Percentiles rank a stretch among this genome's conserved stretches.
These are phyloP conservation scores for Eucalyptus erythrocorys DNA, from an alignment of 345 rosid genomes.

Conservation along the genomic window DNA sequence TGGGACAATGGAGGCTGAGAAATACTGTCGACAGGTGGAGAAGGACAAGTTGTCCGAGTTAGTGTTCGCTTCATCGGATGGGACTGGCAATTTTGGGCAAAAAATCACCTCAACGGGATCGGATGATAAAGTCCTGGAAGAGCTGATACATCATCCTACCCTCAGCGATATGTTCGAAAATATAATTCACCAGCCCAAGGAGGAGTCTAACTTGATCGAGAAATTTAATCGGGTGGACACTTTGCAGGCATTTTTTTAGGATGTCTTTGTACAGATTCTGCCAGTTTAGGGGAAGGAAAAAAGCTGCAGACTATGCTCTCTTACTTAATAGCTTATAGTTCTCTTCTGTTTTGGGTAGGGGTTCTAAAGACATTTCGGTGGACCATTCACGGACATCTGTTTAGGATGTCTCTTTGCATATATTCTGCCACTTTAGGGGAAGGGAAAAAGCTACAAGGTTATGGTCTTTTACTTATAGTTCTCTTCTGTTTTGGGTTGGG, in stretches of 20 bases:
- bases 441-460: neutral
- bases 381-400: neutral
- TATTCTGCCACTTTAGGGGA: neutral
- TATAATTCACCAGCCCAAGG: slow-evolving; percentile 17
- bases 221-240: neutral
- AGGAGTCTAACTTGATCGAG: slow-evolving; percentile 5
- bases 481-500: neutral
- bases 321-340: neutral
- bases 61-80: slow-evolving; percentile 27
- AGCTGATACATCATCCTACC: slow-evolving; percentile 1
- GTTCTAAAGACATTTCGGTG: neutral
- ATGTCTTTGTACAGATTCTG: neutral
- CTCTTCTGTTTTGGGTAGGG: neutral
- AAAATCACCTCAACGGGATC: neutral
- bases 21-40: slow-evolving; percentile 30
- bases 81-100: neutral
- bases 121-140: slow-evolving; percentile 22
- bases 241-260: neutral
- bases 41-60: slow-evolving; percentile 42
- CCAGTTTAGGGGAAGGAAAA: neutral
- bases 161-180: slow-evolving; percentile 6
- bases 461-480: neutral
- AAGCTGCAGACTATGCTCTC: neutral
- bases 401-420: neutral
- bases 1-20: slow-evolving; percentile 41